These are phyloP conservation scores for Boletus sensibilis DNA, from an alignment of 768 basidiomycete genomes.

Conservation along the genomic window DNA sequence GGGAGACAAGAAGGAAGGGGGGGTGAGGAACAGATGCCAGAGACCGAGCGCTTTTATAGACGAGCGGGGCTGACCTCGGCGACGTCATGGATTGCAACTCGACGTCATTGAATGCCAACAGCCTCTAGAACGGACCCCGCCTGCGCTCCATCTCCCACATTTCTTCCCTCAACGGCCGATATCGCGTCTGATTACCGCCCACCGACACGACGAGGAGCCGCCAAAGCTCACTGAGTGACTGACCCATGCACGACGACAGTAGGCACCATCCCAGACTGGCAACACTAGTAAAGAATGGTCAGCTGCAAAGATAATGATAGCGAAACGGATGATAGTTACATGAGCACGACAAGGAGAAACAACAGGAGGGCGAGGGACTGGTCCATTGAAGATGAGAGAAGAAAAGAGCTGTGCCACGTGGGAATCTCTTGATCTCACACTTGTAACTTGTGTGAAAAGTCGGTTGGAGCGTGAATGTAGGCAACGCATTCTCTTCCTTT, in stretches of 20 bases:
- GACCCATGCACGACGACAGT: conserved; percentile 65
- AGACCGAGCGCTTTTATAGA: conserved; percentile 20
- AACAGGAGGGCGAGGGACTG: conserved; percentile 40
- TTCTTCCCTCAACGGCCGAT: conserved; percentile 44
- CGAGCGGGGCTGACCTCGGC: conserved; percentile 5
- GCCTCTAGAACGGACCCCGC: conserved; percentile 26
- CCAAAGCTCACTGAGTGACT: conserved; percentile 48
- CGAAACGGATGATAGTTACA: conserved; percentile 34
- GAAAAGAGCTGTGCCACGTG: no score
- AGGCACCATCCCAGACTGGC: conserved; percentile 62
- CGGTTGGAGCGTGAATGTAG: no score
- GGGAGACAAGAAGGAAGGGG: conserved; percentile 8
- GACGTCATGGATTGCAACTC: conserved; percentile 3
- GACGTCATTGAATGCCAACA: conserved; percentile 22
- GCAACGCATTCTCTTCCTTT: not conserved
- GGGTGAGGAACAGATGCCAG: conserved; percentile 5
- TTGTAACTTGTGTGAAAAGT: no score
- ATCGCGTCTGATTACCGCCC: conserved; percentile 22
- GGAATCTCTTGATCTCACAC: no score
- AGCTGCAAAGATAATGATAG: not conserved
- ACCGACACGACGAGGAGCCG: conserved; percentile 18
- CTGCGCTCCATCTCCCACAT: conserved; percentile 62
- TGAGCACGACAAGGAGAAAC: conserved; percentile 45
- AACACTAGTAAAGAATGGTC: conserved; percentile 33
- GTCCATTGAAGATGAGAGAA: not conserved